Percentiles rank a stretch among this genome's conserved stretches.
phyloP scores from a whole-genome alignment of 2,329 filamentous ascomycete genomes.

The Colletotrichum salicis region DNA sequence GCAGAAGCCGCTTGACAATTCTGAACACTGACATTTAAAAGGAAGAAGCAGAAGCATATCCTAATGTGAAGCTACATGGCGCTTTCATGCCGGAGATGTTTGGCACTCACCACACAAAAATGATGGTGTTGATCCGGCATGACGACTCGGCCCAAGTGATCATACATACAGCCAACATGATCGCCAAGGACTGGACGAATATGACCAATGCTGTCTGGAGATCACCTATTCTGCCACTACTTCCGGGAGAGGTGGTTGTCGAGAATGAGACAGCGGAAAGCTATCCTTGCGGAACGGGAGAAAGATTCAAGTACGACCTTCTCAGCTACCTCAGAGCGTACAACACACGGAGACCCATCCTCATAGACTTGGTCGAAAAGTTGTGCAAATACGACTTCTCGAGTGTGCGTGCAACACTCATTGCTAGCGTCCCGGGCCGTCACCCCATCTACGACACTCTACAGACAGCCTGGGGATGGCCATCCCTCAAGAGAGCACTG shows the following conservation, averaged over 20 bases:
- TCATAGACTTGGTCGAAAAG: constrained; percentile 64
- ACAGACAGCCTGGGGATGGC: constrained; percentile 81
- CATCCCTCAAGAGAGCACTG: constrained; percentile 71
- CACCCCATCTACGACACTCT: constrained; percentile 61
- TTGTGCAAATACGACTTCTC: constrained; percentile 76
- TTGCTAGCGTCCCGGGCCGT: constrained; percentile 82
- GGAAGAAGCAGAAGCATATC: constrained; percentile 69
- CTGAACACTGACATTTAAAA: constrained; percentile 45
- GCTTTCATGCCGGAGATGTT: constrained; percentile 87
- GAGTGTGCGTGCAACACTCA: constrained; percentile 72
- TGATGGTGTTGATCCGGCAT: constrained; percentile 84
- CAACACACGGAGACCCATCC: constrained; percentile 65
- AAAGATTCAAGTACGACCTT: constrained; percentile 80
- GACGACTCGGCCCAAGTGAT: constrained; percentile 82
- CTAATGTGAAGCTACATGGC: constrained; percentile 76
- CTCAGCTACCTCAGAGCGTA: constrained; percentile 79
- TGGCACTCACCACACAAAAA: constrained; percentile 88
- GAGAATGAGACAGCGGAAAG: neutral
- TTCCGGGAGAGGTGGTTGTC: constrained; percentile 31
- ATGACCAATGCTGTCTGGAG: constrained; percentile 88
- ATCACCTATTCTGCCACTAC: constrained; percentile 74
- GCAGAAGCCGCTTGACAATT: neutral
- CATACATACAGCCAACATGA: constrained; percentile 93
- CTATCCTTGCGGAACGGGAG: constrained; percentile 52
- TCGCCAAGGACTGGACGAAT: constrained; percentile 85